Evolutionary conservation across 805 yeast species (phyloP), one percentile per base, ranked within the genome.

Genomic region (Kodamaea neixiangensis): DNA sequence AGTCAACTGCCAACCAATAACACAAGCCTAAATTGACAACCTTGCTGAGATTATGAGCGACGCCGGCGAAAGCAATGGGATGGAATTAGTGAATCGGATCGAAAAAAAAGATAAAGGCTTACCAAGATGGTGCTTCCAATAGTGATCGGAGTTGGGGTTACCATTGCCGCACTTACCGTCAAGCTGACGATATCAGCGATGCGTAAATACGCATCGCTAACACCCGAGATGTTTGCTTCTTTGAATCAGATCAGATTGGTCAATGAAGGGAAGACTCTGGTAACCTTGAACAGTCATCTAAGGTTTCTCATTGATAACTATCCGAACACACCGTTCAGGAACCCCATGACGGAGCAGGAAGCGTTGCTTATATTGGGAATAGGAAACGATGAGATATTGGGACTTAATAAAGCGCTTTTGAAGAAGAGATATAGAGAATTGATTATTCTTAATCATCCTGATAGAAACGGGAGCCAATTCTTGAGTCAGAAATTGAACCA

Each of bases 141-240:
- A 11, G 62, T 82, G 15, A 52, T 80, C 13, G 86, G 85, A 5
- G 45, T 79, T n/a, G 86, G 85, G 0, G 78, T 77, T 2, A 78
- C 87, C 0, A 54, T 75, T 0, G 72, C 68, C 1, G 86, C 86
- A 1, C 48, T 82, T n/a, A 71, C 82, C 0, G 71, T 65, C 34
- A 67, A 60, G 56, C 58, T 71, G 7, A 62, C 72, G 13, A 15
- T 68, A 1, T 42, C 63, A 5, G 68, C 75, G 1, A 62, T 59
- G 46, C 51, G 65, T 64, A 64, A 67, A 65, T 73, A 54, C 20
- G 44, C 51, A 47, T 44, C 52, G 14, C 54, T 69, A 15, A 67
- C 74, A 0, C 73, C 74, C 13, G 62, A 57, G 33, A 66, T 68
- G 72, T 63, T 71, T 31, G 75, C 75, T n/a, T 54, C 66, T 3